A percentile compares a stretch with the other conserved stretches of the same genome.
These are phyloP conservation scores for Stachybotrys chlorohalonatus DNA, from an alignment of 2,329 filamentous ascomycete species.

Conservation along the genomic window DNA sequence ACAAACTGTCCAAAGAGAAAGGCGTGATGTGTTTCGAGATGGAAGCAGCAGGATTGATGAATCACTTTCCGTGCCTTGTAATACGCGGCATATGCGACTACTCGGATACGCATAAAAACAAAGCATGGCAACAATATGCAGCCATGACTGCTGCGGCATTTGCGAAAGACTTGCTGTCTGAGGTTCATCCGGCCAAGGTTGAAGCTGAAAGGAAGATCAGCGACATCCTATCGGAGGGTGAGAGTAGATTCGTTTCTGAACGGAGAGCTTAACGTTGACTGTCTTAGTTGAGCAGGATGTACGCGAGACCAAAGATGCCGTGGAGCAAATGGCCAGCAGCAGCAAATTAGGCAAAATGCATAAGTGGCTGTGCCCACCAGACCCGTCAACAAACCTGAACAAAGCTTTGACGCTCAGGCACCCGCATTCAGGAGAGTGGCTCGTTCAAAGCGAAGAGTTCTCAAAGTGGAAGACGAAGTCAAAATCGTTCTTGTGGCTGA, in stretches of 20 bases:
- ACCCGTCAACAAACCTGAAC: neutral
- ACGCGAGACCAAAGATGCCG: neutral
- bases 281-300: neutral
- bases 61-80: constrained; percentile 18
- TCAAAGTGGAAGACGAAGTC: neutral
- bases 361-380: neutral
- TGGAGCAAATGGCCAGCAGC: neutral
- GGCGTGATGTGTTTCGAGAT: constrained; percentile 1
- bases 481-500: constrained; percentile 1
- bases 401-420: neutral
- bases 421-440: neutral
- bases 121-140: constrained; percentile 23
- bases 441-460: neutral
- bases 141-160: constrained; percentile 18
- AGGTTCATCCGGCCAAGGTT: neutral
- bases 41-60: constrained; percentile 13
- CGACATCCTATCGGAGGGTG: neutral
- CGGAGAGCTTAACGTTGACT: neutral
- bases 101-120: constrained; percentile 20
- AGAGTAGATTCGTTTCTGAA: neutral
- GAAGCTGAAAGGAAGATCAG: neutral
- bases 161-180: constrained; percentile 4
- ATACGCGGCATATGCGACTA: constrained; percentile 29
- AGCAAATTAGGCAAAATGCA: neutral
- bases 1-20: neutral